Percentiles rank a stretch among this genome's conserved stretches.
Conservation (phyloP, 305 asterid genomes). For the Stenogyne calaminthoides region DNA sequence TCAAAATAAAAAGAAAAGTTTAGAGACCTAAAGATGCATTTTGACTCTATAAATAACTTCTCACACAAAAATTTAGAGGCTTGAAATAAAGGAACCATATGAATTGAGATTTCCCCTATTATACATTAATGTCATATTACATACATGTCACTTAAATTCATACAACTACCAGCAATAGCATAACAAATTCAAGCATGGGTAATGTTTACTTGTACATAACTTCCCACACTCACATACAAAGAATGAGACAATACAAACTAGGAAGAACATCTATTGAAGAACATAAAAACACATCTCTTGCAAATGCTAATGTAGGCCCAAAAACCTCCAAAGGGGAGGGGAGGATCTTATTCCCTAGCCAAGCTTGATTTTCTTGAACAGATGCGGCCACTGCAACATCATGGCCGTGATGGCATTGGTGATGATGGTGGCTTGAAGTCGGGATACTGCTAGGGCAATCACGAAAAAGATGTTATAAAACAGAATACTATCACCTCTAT, state of each 20-base stretch:
- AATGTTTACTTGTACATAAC: slow-evolving; percentile 5
- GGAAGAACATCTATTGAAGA: slow-evolving; percentile 10
- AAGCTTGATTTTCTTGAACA: not conserved
- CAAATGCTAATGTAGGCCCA: not conserved
- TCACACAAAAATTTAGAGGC: too few species aligned
- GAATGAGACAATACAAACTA: slow-evolving; percentile 31
- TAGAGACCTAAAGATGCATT: too few species aligned
- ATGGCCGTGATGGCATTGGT: slow-evolving; percentile 89
- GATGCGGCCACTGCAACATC: slow-evolving; percentile 6
- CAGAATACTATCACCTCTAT: not conserved
- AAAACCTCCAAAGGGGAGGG: slow-evolving; percentile 24
- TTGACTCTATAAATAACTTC: too few species aligned
- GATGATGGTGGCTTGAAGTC: slow-evolving; percentile 96
- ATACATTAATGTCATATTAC: not conserved
- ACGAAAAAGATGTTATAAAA: not conserved
- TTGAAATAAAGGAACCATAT: too few species aligned
- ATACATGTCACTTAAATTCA: slow-evolving; percentile 12
- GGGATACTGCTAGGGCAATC: slow-evolving; percentile 71
- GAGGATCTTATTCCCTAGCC: slow-evolving; percentile 14
- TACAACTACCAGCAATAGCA: not conserved
- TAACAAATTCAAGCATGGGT: slow-evolving; percentile 7
- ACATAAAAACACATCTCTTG: slow-evolving; percentile 1
- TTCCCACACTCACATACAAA: slow-evolving; percentile 23
- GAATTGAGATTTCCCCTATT: not conserved
- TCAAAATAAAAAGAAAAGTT: too few species aligned